Percentiles rank a stretch among this genome's conserved stretches.
phyloP scores from a whole-genome alignment of 305 asterid species.

The Fraxinus dipetala region DNA sequence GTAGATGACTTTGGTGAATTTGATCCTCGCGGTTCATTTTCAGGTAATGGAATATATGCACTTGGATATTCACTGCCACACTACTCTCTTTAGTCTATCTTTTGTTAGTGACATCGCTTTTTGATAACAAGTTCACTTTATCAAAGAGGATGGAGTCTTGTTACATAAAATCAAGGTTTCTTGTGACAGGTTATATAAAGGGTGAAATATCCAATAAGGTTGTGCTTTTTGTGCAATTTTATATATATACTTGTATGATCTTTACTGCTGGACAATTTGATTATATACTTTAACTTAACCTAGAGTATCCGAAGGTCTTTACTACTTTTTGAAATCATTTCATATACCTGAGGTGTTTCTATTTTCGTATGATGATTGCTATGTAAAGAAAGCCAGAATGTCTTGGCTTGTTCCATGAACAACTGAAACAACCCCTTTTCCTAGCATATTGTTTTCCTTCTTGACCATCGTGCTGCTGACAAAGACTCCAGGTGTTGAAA shows the following conservation, averaged over 20 bases:
- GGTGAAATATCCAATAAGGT: neutral
- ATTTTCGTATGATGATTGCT: neutral
- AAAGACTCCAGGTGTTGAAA: neutral
- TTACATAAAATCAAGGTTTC: neutral
- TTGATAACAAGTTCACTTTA: neutral
- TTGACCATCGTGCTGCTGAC: neutral
- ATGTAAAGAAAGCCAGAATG: neutral
- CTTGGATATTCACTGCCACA: neutral
- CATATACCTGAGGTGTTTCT: neutral
- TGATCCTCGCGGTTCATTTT: constrained; percentile 80
- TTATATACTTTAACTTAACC: neutral
- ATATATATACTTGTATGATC: neutral
- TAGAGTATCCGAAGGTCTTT: neutral
- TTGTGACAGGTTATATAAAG: neutral
- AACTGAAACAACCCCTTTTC: neutral
- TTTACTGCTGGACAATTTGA: neutral
- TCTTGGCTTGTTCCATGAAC: neutral
- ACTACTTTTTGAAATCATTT: neutral
- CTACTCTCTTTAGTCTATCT: neutral
- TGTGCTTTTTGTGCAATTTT: neutral
- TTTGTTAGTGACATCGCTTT: neutral
- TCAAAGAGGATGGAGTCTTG: neutral
- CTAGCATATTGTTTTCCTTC: neutral
- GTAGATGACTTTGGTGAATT: constrained; percentile 78
- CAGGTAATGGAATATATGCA: constrained; percentile 41